These are phyloP conservation scores for Irpex sp. DNA, from an alignment of 1,284 basidiomycete species.

Conservation along the genomic window DNA sequence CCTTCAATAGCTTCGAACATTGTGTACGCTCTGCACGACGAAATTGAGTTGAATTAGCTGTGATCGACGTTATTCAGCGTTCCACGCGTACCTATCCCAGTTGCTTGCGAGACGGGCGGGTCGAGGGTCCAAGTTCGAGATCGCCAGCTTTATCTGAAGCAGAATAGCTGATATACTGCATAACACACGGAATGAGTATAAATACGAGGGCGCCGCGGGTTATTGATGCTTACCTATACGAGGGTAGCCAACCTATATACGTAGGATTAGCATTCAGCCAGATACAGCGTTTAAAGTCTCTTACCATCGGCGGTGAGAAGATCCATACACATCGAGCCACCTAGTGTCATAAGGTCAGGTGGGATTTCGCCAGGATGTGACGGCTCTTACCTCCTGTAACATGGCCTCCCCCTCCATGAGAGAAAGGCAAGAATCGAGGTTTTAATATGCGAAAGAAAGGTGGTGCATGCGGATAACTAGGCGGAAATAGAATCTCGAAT, in stretches of 20 bases:
- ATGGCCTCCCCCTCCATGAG: slow-evolving; percentile 55
- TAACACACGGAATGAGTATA: no score
- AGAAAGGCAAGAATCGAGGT: slow-evolving; percentile 58
- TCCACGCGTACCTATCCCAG: slow-evolving; percentile 30
- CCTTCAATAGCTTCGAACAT: slow-evolving; percentile 51
- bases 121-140: slow-evolving; percentile 54
- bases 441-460: slow-evolving; percentile 64
- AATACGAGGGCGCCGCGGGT: no score
- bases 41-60: not conserved
- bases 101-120: slow-evolving; percentile 49
- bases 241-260: slow-evolving; percentile 54
- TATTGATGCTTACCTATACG: slow-evolving; percentile 44
- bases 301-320: slow-evolving; percentile 56
- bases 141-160: slow-evolving; percentile 59
- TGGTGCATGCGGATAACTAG: slow-evolving; percentile 51
- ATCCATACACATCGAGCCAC: slow-evolving; percentile 66
- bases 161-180: slow-evolving; percentile 55
- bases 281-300: slow-evolving; percentile 11
- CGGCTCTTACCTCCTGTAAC: slow-evolving; percentile 48
- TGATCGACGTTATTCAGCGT: not conserved
- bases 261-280: not conserved
- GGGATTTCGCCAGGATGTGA: slow-evolving; percentile 1
- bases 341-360: not conserved
- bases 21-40: slow-evolving; percentile 37
- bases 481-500: slow-evolving; percentile 62